Conservation (phyloP, 2,329 filamentous ascomycete genomes). For the Penicillium sp. region DNA sequence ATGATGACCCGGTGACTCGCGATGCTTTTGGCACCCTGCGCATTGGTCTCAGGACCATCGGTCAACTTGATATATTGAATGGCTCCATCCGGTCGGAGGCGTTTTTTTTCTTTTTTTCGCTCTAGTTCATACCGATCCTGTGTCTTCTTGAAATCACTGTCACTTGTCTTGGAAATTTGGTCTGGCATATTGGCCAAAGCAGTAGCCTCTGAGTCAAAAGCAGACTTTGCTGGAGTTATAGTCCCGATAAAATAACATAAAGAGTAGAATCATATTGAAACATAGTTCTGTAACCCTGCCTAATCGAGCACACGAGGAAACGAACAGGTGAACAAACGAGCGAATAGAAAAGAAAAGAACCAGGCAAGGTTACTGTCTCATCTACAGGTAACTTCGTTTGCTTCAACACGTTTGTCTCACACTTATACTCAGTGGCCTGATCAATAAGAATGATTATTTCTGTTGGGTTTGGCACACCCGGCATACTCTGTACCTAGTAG, state of each 20-base stretch:
- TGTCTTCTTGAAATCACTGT: neutral
- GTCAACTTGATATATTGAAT: neutral
- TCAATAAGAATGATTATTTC: no score
- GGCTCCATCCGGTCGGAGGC: neutral
- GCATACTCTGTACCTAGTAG: no score
- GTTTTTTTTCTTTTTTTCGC: neutral
- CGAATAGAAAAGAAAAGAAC: no score
- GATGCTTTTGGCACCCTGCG: neutral
- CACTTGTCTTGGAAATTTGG: neutral
- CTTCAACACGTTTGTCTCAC: no score
- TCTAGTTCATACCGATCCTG: neutral
- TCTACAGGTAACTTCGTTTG: no score
- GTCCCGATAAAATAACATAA: neutral
- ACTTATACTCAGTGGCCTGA: no score
- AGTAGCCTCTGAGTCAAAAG: neutral
- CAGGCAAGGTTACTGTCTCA: no score
- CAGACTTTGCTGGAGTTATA: neutral
- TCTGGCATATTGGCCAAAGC: neutral
- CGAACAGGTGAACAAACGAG: no score
- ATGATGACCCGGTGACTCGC: slow-evolving; percentile 28
- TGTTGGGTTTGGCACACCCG: no score
- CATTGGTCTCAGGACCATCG: neutral
- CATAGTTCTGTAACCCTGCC: no score
- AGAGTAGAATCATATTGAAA: neutral
- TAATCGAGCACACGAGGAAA: no score